A percentile compares a stretch with the other conserved stretches of the same genome.
These are phyloP conservation scores for Ganoderma meredithae DNA, from an alignment of 1,284 basidiomycete species.

Conservation along the genomic window DNA sequence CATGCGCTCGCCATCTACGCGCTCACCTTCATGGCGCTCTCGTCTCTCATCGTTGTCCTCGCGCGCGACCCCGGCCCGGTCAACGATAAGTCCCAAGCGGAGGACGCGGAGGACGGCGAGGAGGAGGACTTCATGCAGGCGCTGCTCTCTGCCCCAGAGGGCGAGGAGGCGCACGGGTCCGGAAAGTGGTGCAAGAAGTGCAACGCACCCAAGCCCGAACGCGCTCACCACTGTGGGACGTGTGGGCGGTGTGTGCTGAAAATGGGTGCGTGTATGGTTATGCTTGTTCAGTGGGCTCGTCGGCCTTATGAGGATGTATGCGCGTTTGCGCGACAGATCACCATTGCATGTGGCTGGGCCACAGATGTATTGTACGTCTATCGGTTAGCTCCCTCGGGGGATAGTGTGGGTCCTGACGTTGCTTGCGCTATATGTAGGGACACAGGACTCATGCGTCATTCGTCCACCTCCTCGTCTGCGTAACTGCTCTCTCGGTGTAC, in stretches of 20 bases:
- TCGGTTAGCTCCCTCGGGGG: not conserved
- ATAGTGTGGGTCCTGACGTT: not conserved
- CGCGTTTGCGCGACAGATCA: constrained; percentile 64
- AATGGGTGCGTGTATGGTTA: constrained; percentile 66
- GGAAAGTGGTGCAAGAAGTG: constrained; percentile 81
- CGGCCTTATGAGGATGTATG: constrained; percentile 25
- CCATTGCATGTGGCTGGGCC: constrained; percentile 88
- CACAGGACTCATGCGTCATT: constrained; percentile 89
- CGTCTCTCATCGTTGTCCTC: constrained; percentile 75
- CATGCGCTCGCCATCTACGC: constrained; percentile 67
- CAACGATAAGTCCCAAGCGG: constrained; percentile 37
- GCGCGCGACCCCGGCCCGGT: constrained; percentile 77
- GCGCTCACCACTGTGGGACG: constrained; percentile 71
- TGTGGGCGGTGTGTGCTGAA: constrained; percentile 86
- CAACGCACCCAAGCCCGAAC: constrained; percentile 82
- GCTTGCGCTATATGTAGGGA: constrained; percentile 60
- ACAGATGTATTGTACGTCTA: constrained; percentile 75
- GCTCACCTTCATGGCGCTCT: constrained; percentile 71
- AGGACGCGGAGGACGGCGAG: constrained; percentile 47
- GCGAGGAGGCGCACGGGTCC: constrained; percentile 54
- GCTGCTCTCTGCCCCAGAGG: constrained; percentile 57
- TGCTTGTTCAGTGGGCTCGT: not conserved
- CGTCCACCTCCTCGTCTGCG: constrained; percentile 79
- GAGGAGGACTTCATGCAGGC: constrained; percentile 68
- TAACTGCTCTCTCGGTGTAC: constrained; percentile 73